Base-by-base conservation (phyloP, 2,329 filamentous ascomycete species). In the Teratosphaeria destructans region DNA sequence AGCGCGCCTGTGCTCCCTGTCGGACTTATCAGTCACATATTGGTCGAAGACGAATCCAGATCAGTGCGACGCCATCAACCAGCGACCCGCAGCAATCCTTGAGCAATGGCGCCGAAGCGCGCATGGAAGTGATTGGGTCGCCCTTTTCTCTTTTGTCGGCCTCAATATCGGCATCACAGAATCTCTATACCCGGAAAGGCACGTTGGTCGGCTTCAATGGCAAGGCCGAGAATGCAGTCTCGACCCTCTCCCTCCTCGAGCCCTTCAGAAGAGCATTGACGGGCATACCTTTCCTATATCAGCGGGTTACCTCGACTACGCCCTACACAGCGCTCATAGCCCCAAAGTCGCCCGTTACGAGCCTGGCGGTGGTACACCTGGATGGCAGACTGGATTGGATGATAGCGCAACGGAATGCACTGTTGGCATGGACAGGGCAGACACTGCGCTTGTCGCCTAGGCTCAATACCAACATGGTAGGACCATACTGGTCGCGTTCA, bases 381-480 rank as follows among this genome's bases (percentile, higher is more conserved):
- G 91, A 99, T 77, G 94, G 94, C 60, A 90, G 91, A 4, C 86
- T 91, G 60, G 94, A 99, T 76, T 99, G 94, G 93, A 89, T 96
- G 79, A 79, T 99, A 8, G 83, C 90, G 6, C 92, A 97, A 72
- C 83, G 90, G 63, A 87, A 89, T 65, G 91, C 91, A 1, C 80
- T 99, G 57, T 80, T 97, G n/a, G 94, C 94, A 58, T 99, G 94
- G 94, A 96, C 93, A 0, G 94, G 94, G 32, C 89, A 95, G 72
- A 91, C 90, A 0, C 79, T 99, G 58, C 79, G 81, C 16, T 81
- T 94, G 53, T 85, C 85, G 39, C 90, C 92, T 6, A 32, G 23
- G 53, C 53, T 54, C 53, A 54, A 54, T 37, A 54, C 53, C 53
- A 54, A 54, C 12, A 54, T 54, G 53, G 53, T 54, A 54, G 34